Conservation (phyloP, 805 yeast genomes). For the Metschnikowia arizonensis region DNA sequence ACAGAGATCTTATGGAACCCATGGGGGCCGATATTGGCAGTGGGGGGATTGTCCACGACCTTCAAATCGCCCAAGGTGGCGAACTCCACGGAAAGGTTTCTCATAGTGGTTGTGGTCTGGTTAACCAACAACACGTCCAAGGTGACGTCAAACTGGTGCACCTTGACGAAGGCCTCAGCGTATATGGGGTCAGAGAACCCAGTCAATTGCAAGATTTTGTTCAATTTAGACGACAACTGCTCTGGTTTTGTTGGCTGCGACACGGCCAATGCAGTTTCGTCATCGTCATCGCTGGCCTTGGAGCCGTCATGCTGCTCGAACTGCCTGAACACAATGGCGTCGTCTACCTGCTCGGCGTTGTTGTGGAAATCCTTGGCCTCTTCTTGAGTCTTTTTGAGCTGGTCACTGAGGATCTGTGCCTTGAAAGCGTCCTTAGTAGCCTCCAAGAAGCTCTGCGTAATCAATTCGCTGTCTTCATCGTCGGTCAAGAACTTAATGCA, state of each 20-base stretch:
- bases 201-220: constrained; percentile 88
- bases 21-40: constrained; percentile 93
- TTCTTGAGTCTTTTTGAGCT: constrained; percentile 51
- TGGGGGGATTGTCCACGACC: constrained; percentile 85
- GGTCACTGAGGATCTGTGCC: constrained; percentile 59
- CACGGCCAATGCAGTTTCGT: constrained; percentile 56
- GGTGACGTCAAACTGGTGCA: constrained; percentile 95
- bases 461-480: constrained; percentile 48
- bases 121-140: constrained; percentile 91
- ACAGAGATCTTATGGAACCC: constrained; percentile 89
- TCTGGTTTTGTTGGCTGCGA: constrained; percentile 50
- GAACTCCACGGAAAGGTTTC: constrained; percentile 89
- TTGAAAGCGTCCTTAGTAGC: constrained; percentile 85
- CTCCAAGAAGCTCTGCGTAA: constrained; percentile 72
- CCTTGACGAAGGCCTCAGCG: constrained; percentile 94
- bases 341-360: constrained; percentile 74
- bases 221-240: constrained; percentile 70
- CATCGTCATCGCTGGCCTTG: constrained; percentile 30
- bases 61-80: constrained; percentile 95
- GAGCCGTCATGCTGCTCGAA: constrained; percentile 44
- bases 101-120: constrained; percentile 86
- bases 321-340: constrained; percentile 74
- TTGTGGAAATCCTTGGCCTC: constrained; percentile 56
- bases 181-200: constrained; percentile 98
- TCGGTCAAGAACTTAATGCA: constrained; percentile 78